Evolutionary conservation across 495 filamentous ascomycete genomes (phyloP), one percentile per base, ranked within the genome.

Genomic region (Xylaria bambusicola): DNA sequence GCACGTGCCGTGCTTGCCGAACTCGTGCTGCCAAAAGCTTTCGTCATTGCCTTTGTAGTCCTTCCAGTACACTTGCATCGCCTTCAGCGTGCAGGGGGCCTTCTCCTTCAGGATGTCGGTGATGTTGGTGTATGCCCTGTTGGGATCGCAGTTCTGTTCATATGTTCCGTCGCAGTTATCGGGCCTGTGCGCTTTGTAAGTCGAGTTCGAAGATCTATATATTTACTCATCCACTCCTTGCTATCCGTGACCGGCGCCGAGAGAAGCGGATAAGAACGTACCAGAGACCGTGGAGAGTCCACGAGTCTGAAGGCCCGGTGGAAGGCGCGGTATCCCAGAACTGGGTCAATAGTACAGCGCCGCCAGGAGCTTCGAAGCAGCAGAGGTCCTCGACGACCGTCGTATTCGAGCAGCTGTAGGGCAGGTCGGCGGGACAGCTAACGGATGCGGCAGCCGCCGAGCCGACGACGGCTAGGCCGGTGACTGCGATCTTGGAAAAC

Each of bases 221-320:
- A 20, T 51, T 10, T 10, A 33, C 29, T 33, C 29, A 33, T 33
- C 29, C 29, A 33, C 29, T 10, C 29, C n/a, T n/a, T n/a, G n/a
- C n/a, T n/a, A n/a, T n/a, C n/a, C n/a, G n/a, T n/a, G 29, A 33
- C 10, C 29, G 10, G 29, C 5, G 29, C 29, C 10, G 10, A 33
- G 29, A 33, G 5, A 33, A 13, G 13, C 35, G 71, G 17, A 15
- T 6, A 3, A 41, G 15, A 27, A 53, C 57, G 6, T 36, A 60
- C 74, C 91, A 93, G 15, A 95, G 79, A 13, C 91, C 90, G 66
- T 95, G 91, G 44, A 95, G 80, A 5, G 90, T 93, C 91, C 90
- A 95, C 18, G 82, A 85, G 65, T 92, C 83, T 15, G 75, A 77
- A 9, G 89, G 90, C 5, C 91, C 90, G 18, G 86, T 80, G 2